Evolutionary conservation across 164 flowering plant species (phyloP), one percentile per base, ranked within the genome.

Genomic region (Piper betle): DNA sequence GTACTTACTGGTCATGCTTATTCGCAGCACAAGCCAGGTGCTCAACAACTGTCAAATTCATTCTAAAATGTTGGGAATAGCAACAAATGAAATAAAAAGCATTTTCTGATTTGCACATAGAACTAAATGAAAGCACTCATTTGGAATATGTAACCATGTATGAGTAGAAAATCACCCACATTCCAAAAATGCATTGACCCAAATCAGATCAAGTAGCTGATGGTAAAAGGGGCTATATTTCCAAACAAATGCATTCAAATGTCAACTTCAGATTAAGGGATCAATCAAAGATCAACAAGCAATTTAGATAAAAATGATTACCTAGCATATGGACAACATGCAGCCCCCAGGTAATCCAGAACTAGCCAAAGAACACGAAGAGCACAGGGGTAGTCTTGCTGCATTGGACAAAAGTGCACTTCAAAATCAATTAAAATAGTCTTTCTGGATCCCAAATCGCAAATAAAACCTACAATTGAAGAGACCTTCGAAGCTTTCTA

Each of bases 271-370:
- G 6, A 46, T 46, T 15, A 12, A 46, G 9, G 50, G 15, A 10
- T 3, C 50, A 9, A 46, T 12, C 15, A 46, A 46, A 10, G 15
- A 10, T 42, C 50, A 2, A 46, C 1, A 2, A 10, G 15, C 10
- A 10, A 15, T 12, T 46, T 46, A 15, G 50, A 2, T 2, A 46
- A 46, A 46, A 46, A 46, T 50, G 6, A 17, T 67, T 77, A 84
- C 95, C 97, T 78, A 85, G 71, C 65, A 75, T 75, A 79, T 71
- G 73, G 74, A 68, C 58, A 68, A 59, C 61, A 64, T 19, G 73
- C 75, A 19, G 82, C 87, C 96, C 96, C 91, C 79, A 73, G 77
- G 84, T 82, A 81, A 75, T 80, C 90, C 88, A 79, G 79, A 74
- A 69, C 77, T 76, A 60, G 75, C 84, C 66, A 79, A 80, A 85